Percentiles rank a stretch among this genome's conserved stretches.
Conservation (phyloP, 2,329 filamentous ascomycete species). For the Ophiostoma pallidulum region DNA sequence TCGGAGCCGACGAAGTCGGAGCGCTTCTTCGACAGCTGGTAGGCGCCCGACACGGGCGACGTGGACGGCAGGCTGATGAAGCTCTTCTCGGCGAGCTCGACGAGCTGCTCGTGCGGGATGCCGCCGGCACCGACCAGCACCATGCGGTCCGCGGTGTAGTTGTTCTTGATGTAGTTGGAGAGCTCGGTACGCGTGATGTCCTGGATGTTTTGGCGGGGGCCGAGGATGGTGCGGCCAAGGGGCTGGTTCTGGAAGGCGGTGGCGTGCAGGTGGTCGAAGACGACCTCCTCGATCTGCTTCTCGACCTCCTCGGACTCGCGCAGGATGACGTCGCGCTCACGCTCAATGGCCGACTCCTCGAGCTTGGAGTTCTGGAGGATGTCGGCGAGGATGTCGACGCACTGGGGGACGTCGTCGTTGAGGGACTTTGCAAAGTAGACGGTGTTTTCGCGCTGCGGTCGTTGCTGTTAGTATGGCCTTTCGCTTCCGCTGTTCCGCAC, state of each 20-base stretch:
- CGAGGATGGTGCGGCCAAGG: constrained; percentile 93
- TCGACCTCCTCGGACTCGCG: constrained; percentile 99
- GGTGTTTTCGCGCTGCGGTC: constrained; percentile 81
- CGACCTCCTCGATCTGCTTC: constrained; percentile 99
- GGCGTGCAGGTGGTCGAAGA: constrained; percentile 97
- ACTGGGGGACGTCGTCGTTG: constrained; percentile 92
- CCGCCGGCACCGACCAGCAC: constrained; percentile 94
- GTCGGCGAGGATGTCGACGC: constrained; percentile 96
- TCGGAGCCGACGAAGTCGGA: constrained; percentile 96
- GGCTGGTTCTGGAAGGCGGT: constrained; percentile 96
- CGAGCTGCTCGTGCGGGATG: constrained; percentile 85
- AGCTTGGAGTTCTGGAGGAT: constrained; percentile 99
- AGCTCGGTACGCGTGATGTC: constrained; percentile 90
- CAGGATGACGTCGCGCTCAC: constrained; percentile 96
- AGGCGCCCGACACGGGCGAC: constrained; percentile 64
- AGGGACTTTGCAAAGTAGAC: constrained; percentile 99
- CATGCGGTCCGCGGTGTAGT: constrained; percentile 99
- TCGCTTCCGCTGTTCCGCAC: not conserved
- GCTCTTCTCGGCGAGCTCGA: constrained; percentile 93
- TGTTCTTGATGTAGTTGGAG: constrained; percentile 94
- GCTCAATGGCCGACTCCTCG: constrained; percentile 83
- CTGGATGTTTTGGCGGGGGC: constrained; percentile 95
- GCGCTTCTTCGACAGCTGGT: constrained; percentile 71
- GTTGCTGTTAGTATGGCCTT: constrained; percentile 17
- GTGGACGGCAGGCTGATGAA: constrained; percentile 71